Evolutionary conservation across 176 grass and related monocot genomes (phyloP), one percentile per base, ranked within the genome.

Genomic region (Zizania latifolia): DNA sequence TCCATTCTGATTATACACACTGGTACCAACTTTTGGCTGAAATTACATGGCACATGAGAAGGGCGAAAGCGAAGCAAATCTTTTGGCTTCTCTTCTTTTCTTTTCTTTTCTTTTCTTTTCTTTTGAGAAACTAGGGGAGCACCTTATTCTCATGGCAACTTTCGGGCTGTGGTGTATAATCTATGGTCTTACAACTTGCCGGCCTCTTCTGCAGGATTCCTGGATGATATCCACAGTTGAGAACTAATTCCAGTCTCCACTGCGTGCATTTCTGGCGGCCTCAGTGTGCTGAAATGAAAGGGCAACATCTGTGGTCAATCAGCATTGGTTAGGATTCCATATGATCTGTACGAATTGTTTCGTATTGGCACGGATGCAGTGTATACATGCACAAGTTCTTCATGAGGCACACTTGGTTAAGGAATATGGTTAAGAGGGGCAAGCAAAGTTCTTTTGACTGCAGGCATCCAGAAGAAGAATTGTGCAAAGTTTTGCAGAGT

Each of bases 371-470:
- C n/a, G n/a, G n/a, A n/a, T n/a, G n/a, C n/a, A n/a, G n/a, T n/a
- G n/a, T n/a, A n/a, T n/a, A n/a, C 30, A 36, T 65, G 46, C 38
- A 39, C 31, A 64, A 81, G 37, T 53, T 51, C 6, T 53, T 10
- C 78, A 75, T 80, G 51, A 43, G 17, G 34, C 36, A 36, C 70
- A 62, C 24, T 58, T 46, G 55, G 39, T 71, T 41, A 54, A 66
- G 53, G 68, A 82, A 82, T 83, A 86, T 79, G 38, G 67, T 43
- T 81, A 36, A 54, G 22, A 33, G 43, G 50, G n/a, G n/a, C n/a
- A n/a, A n/a, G 58, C 39, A 75, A 75, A 86, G 70, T 54, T 82
- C 75, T 79, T 91, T 97, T 97, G 90, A 97, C 88, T 91, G 90
- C 73, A 77, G 65, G 83, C 85, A 85, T 97, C 83, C 60, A 82